These are phyloP conservation scores for Teratosphaeria gauchensis DNA, from an alignment of 2,329 filamentous ascomycete species.

Conservation along the genomic window DNA sequence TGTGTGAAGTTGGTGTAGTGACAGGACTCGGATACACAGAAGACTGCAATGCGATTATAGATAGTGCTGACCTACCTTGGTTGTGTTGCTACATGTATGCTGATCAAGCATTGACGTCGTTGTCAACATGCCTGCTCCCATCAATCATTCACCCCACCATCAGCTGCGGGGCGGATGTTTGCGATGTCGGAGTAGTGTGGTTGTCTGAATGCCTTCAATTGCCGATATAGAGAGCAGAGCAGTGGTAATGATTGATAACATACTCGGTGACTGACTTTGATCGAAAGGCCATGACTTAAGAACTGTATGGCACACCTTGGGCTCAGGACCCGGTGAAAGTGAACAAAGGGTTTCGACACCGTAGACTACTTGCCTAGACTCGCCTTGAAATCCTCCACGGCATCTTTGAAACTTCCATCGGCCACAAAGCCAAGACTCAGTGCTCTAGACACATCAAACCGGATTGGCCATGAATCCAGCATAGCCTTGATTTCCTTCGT, in stretches of 20 bases:
- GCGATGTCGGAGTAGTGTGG: not conserved
- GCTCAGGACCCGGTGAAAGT: too few species aligned
- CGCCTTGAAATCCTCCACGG: constrained; percentile 35
- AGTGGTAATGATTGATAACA: not conserved
- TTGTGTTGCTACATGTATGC: not conserved
- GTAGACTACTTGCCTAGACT: constrained; percentile 17
- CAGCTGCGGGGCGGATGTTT: not conserved
- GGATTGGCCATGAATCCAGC: constrained; percentile 47
- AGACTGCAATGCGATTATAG: not conserved
- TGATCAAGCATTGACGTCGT: not conserved
- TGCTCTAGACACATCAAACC: constrained; percentile 48
- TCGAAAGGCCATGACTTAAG: too few species aligned
- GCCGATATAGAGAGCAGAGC: not conserved
- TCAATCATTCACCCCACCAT: not conserved
- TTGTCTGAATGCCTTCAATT: not conserved
- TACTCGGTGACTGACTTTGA: too few species aligned
- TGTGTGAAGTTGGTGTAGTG: too few species aligned
- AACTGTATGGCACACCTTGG: too few species aligned
- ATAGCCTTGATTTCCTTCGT: constrained; percentile 43
- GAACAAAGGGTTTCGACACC: not conserved
- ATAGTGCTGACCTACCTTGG: not conserved
- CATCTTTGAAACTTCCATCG: constrained; percentile 40
- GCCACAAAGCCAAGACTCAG: constrained; percentile 41
- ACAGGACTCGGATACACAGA: not conserved
- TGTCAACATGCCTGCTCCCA: not conserved